A percentile compares a stretch with the other conserved stretches of the same genome.
Evolutionary conservation across 2,329 filamentous ascomycete genomes (phyloP).

Genomic region (Venturia asperata): DNA sequence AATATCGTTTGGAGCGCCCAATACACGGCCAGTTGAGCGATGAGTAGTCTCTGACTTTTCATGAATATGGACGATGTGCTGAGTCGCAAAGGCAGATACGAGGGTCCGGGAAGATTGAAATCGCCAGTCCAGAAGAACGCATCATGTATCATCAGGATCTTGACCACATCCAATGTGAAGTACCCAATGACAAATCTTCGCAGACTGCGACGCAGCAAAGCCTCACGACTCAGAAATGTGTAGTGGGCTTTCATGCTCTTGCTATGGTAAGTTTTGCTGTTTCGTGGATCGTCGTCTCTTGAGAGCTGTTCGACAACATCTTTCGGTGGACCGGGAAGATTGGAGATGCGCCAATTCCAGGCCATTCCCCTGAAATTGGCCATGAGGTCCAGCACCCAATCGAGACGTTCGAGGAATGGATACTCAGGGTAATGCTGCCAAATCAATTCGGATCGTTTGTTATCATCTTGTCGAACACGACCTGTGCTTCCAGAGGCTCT

Average conservation of each 20-base stretch:
- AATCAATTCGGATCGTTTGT: slow-evolving; percentile 31
- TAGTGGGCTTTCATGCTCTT: slow-evolving; percentile 24
- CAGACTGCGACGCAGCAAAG: slow-evolving; percentile 31
- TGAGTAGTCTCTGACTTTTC: slow-evolving; percentile 48
- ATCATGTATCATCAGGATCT: slow-evolving; percentile 64
- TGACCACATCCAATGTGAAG: slow-evolving; percentile 61
- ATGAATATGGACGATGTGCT: slow-evolving; percentile 41
- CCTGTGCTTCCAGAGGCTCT: slow-evolving; percentile 25
- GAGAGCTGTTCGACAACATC: slow-evolving; percentile 34
- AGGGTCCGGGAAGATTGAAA: slow-evolving; percentile 37
- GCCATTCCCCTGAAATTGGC: slow-evolving; percentile 51
- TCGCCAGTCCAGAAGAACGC: slow-evolving; percentile 62
- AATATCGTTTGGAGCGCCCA: slow-evolving; percentile 56
- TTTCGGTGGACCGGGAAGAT: slow-evolving; percentile 40
- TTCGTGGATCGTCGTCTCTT: slow-evolving; percentile 8
- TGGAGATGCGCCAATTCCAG: slow-evolving; percentile 52
- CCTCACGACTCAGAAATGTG: slow-evolving; percentile 15
- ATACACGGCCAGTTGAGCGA: slow-evolving; percentile 52
- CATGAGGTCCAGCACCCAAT: slow-evolving; percentile 52
- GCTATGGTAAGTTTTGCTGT: neutral
- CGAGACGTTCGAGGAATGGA: slow-evolving; percentile 45
- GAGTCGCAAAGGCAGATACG: slow-evolving; percentile 39
- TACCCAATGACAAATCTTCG: slow-evolving; percentile 50
- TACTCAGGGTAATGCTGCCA: slow-evolving; percentile 49
- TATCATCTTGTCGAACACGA: neutral